phyloP scores from a whole-genome alignment of 1,284 basidiomycete species.

The Ustilago nuda region DNA sequence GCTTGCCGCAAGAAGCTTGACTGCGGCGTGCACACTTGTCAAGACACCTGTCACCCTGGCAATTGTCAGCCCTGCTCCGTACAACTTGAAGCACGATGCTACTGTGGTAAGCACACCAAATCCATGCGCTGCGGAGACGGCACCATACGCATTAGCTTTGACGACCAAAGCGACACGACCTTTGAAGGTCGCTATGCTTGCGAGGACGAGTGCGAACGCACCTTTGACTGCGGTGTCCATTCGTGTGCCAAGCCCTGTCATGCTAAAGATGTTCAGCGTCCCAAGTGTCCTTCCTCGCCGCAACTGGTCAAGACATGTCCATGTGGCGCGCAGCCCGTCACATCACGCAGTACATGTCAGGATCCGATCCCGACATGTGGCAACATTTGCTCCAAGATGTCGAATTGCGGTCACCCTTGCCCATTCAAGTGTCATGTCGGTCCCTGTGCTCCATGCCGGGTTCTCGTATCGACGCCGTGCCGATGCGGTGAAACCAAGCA shows the following conservation, averaged over 20 bases:
- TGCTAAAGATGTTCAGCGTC: slow-evolving; percentile 28
- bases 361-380: slow-evolving; percentile 64
- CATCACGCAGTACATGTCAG: slow-evolving; percentile 48
- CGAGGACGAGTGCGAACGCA: slow-evolving; percentile 50
- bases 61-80: slow-evolving; percentile 55
- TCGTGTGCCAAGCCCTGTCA: slow-evolving; percentile 60
- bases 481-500: slow-evolving; percentile 66
- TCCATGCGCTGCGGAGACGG: slow-evolving; percentile 63
- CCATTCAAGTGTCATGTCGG: slow-evolving; percentile 58
- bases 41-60: slow-evolving; percentile 60
- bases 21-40: slow-evolving; percentile 62
- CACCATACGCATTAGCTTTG: slow-evolving; percentile 30
- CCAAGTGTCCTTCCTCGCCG: slow-evolving; percentile 60
- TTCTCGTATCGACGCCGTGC: slow-evolving; percentile 61
- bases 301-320: slow-evolving; percentile 57
- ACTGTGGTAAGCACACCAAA: slow-evolving; percentile 60
- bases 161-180: slow-evolving; percentile 10
- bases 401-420: slow-evolving; percentile 61
- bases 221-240: slow-evolving; percentile 63
- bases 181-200: slow-evolving; percentile 58
- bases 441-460: slow-evolving; percentile 61
- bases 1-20: slow-evolving; percentile 58
- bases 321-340: slow-evolving; percentile 56
- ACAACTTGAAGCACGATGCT: slow-evolving; percentile 54
- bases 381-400: slow-evolving; percentile 51